Base-by-base conservation (phyloP, 495 filamentous ascomycete genomes). In the Chaetomidium leptoderma region DNA sequence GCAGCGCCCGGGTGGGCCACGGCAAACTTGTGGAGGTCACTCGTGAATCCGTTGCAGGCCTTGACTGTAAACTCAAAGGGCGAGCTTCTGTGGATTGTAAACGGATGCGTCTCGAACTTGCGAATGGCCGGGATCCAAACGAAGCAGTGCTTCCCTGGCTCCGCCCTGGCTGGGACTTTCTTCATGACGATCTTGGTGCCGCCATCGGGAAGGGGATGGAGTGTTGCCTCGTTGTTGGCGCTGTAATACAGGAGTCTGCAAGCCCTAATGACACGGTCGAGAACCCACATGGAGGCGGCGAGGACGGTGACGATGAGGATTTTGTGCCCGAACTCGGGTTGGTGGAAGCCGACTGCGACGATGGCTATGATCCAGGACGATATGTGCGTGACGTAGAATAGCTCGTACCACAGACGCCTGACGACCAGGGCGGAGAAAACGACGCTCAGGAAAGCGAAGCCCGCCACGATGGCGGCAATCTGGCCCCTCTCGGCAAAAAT, bases 101-200 rank as follows among this genome's bases (percentile, higher is more conserved):
- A 85, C 0, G 82, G 83, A 63, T 86, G 83, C 3, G 80, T 81
- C 62, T 86, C 79, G 26, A 82, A 70, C 16, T 69, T 60, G 33
- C 80, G 76, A 30, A 86, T 77, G n/a, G 72, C 71, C 0, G 81
- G 83, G 9, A 85, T 76, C 77, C 78, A 85, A 35, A 85, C 61
- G 54, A 83, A 86, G 54, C 79, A 81, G 60, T 86, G 83, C 50
- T 83, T 82, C 7, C 81, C 83, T 13, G 82, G 78, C 19, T 64
- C 65, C 3, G 78, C 77, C 14, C 71, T 63, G 10, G 70, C 51
- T 2, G 77, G 69, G 0, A 68, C 64, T 44, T 78, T 80, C 58
- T 77, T 72, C 36, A 86, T 66, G 4, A 80, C 73, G 23, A 85
- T 72, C 52, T 80, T 73, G 13, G 81, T 84, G 24, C 79, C 83